Base-by-base conservation (phyloP, 1,139 yeast genomes). In the Sugiyamaella pinicola region DNA sequence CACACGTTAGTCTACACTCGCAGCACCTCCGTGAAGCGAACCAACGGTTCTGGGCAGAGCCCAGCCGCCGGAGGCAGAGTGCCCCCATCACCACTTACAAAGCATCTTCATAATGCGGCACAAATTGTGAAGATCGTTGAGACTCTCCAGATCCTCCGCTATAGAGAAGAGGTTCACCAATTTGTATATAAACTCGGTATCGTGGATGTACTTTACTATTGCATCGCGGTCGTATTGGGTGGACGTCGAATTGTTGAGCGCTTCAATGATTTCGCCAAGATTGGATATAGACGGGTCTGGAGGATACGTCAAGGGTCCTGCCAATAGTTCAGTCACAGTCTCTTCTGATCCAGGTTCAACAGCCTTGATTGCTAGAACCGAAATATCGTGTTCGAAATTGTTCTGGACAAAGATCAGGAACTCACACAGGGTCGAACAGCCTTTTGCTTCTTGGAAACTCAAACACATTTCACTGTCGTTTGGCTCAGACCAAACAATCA, bases 401-500 rank as follows among this genome's bases (percentile, higher is more conserved):
- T 80, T 83, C 64, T 87, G 95, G 2, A 83, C 83, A 54, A 77
- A 77, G 18, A 87, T 80, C 39, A 90, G 78, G 64, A 88, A 90
- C 50, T 88, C 93, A 67, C 96, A 89, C 47, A 91, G 68, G 13
- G 84, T 81, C 13, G 87, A 81, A 68, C 99, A 93, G 0, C 98
- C 98, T 49, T 85, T 87, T 38, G 88, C 83, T 65, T 90, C 98
- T 68, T 93, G 97, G 69, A 93, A 93, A 50, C 95, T 87, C 40
- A 93, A 74, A 4, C 98, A 98, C 60, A 90, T 80, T 67, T 90
- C 96, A 55, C 80, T 81, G 2, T 93, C 93, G 18, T 80, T 76
- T 7, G 76, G 69, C 64, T 89, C 96, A 5, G 96, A 87, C 98
- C 99, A 93, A 18, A 93, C 96, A 18, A 93, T 88, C 49, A 93